These are phyloP conservation scores for Phytopythium litorale DNA, from an alignment of 352 stramenopile species.

Conservation along the genomic window DNA sequence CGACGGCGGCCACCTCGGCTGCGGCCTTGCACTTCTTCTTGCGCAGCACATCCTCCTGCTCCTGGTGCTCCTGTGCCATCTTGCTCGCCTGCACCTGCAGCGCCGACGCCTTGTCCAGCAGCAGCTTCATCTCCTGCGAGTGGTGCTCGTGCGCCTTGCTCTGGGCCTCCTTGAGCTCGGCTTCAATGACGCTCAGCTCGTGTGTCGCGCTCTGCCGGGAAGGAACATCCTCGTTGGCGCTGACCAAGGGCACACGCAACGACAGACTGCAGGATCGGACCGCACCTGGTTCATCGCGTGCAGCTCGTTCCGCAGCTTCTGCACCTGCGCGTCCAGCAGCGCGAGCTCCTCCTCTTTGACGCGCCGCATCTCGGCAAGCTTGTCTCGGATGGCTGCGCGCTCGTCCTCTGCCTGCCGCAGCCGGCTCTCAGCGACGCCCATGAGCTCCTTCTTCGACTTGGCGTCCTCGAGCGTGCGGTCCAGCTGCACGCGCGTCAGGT, in stretches of 20 bases:
- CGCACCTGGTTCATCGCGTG: constrained; percentile 64
- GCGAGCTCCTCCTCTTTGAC: constrained; percentile 83
- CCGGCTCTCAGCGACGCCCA: constrained; percentile 68
- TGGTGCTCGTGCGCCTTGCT: constrained; percentile 72
- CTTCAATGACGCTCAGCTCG: constrained; percentile 73
- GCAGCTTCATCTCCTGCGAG: constrained; percentile 70
- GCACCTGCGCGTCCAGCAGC: constrained; percentile 72
- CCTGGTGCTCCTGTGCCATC: constrained; percentile 78
- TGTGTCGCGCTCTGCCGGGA: constrained; percentile 46
- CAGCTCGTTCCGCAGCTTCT: constrained; percentile 78
- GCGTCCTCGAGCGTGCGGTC: constrained; percentile 86
- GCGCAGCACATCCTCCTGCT: constrained; percentile 71
- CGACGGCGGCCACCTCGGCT: constrained; percentile 55
- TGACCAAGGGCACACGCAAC: neutral
- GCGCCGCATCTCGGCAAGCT: constrained; percentile 69
- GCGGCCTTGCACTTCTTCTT: constrained; percentile 85
- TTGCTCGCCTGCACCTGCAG: constrained; percentile 57
- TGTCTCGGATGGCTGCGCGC: constrained; percentile 63
- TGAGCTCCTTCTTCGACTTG: constrained; percentile 78
- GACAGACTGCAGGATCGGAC: neutral
- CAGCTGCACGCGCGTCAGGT: constrained; percentile 67
- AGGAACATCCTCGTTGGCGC: neutral
- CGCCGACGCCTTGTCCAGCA: constrained; percentile 48
- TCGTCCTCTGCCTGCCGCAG: constrained; percentile 85
- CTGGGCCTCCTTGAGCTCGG: constrained; percentile 71